Conservation (phyloP, 1,284 basidiomycete genomes). For the Apiotrichum domesticum region DNA sequence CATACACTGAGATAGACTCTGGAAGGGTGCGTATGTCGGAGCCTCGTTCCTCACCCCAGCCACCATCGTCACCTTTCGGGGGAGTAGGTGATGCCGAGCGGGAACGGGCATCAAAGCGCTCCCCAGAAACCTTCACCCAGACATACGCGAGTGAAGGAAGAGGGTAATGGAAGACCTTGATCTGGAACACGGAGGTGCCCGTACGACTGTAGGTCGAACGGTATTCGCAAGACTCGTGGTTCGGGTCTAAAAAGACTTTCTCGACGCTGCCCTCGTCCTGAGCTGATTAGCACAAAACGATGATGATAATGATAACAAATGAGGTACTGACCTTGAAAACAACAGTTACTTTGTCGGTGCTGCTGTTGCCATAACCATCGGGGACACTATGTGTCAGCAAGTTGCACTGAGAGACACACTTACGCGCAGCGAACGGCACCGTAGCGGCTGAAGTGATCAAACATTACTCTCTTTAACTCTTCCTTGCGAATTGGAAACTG, state of each 20-base stretch:
- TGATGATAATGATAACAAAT: neutral
- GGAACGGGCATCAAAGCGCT: slow-evolving; percentile 18
- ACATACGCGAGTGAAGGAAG: slow-evolving; percentile 7
- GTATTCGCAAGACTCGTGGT: slow-evolving; percentile 8
- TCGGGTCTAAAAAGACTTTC: slow-evolving; percentile 22
- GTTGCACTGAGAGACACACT: neutral
- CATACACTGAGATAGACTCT: neutral
- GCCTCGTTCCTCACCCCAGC: neutral
- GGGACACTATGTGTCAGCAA: neutral
- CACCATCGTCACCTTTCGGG: neutral
- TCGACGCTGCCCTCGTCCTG: slow-evolving; percentile 19
- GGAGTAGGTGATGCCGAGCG: slow-evolving; percentile 13
- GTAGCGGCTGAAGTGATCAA: slow-evolving; percentile 28
- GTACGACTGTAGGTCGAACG: slow-evolving; percentile 9
- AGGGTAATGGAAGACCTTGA: slow-evolving; percentile 14
- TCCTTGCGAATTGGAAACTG: slow-evolving; percentile 22
- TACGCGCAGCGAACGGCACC: slow-evolving; percentile 24
- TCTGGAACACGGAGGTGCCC: slow-evolving; percentile 1
- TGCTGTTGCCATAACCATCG: neutral
- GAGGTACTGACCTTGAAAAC: slow-evolving; percentile 27
- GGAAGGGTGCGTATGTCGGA: neutral
- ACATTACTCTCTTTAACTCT: slow-evolving; percentile 9
- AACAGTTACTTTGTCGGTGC: slow-evolving; percentile 21
- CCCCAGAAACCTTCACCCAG: slow-evolving; percentile 26
- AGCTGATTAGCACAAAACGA: too few species aligned